Percentiles rank a stretch among this genome's conserved stretches.
These are phyloP conservation scores for Durio zibethinus DNA, from an alignment of 345 rosid species.

Conservation along the genomic window DNA sequence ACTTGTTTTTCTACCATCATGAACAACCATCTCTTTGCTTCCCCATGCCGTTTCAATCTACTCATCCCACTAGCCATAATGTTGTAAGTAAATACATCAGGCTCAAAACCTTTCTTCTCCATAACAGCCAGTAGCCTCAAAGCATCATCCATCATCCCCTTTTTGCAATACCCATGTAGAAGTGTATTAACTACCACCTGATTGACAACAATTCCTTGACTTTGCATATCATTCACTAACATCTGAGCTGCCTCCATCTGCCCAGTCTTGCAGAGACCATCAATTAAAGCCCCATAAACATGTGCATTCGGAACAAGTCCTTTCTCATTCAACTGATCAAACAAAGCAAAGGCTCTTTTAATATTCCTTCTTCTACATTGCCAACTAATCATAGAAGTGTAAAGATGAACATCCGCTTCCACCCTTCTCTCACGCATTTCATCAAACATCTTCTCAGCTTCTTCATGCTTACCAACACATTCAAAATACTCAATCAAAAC, in stretches of 20 bases:
- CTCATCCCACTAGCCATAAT: slow-evolving; percentile 59
- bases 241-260: slow-evolving; percentile 72
- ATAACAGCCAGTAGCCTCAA: slow-evolving; percentile 37
- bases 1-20: slow-evolving; percentile 51
- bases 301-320: slow-evolving; percentile 57
- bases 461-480: slow-evolving; percentile 34
- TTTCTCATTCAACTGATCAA: slow-evolving; percentile 67
- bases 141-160: slow-evolving; percentile 75
- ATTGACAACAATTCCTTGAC: slow-evolving; percentile 45
- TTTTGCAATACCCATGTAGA: slow-evolving; percentile 65
- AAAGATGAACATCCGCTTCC: slow-evolving; percentile 49
- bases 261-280: slow-evolving; percentile 79
- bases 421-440: slow-evolving; percentile 70
- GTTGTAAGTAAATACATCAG: slow-evolving; percentile 59
- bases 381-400: slow-evolving; percentile 59
- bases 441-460: slow-evolving; percentile 62
- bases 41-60: slow-evolving; percentile 50
- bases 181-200: slow-evolving; percentile 61
- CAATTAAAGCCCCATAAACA: slow-evolving; percentile 68
- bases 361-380: slow-evolving; percentile 51
- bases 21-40: slow-evolving; percentile 65
- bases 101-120: slow-evolving; percentile 70
- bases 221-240: slow-evolving; percentile 70
- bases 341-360: slow-evolving; percentile 59
- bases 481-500: slow-evolving; percentile 46